These are phyloP conservation scores for Boletellus sp. DNA, from an alignment of 768 basidiomycete genomes.

Conservation along the genomic window DNA sequence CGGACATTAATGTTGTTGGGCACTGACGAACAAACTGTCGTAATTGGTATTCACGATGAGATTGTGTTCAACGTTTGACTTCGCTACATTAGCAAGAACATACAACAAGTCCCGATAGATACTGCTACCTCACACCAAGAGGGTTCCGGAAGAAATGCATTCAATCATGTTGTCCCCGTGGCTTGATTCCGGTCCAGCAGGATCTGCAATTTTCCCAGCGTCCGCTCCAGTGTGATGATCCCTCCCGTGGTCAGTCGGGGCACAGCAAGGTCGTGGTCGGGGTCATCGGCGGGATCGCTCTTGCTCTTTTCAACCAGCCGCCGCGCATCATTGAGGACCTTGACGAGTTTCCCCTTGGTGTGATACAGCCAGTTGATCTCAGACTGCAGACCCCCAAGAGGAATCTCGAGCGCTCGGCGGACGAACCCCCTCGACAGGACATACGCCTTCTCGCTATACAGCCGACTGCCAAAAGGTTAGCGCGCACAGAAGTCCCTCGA, in stretches of 20 bases:
- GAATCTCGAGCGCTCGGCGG: conserved; percentile 81
- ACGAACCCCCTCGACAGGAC: conserved; percentile 88
- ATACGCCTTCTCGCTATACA: conserved; percentile 92
- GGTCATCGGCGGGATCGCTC: conserved; percentile 21
- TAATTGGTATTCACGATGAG: conserved; percentile 1
- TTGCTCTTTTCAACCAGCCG: conserved; percentile 68
- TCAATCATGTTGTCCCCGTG: conserved; percentile 13
- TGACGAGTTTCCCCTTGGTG: conserved; percentile 56
- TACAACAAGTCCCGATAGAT: conserved; percentile 29
- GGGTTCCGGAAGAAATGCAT: conserved; percentile 11
- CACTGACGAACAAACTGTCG: conserved; percentile 2
- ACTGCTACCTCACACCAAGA: conserved; percentile 20
- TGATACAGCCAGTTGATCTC: conserved; percentile 78
- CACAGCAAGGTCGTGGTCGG: conserved; percentile 50
- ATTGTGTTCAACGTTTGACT: conserved; percentile 6
- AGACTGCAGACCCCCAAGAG: conserved; percentile 62
- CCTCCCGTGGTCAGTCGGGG: conserved; percentile 78
- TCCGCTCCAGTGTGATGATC: conserved; percentile 74
- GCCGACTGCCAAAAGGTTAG: conserved; percentile 49
- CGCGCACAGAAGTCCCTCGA: not conserved
- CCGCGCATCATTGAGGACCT: conserved; percentile 62
- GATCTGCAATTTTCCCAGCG: conserved; percentile 59
- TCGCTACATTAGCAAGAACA: conserved; percentile 22
- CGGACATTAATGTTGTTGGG: conserved; percentile 10
- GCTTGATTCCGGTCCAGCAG: conserved; percentile 30